A percentile compares a stretch with the other conserved stretches of the same genome.
phyloP scores from a whole-genome alignment of 2,329 filamentous ascomycete genomes.

The Bipolaris zeicola region DNA sequence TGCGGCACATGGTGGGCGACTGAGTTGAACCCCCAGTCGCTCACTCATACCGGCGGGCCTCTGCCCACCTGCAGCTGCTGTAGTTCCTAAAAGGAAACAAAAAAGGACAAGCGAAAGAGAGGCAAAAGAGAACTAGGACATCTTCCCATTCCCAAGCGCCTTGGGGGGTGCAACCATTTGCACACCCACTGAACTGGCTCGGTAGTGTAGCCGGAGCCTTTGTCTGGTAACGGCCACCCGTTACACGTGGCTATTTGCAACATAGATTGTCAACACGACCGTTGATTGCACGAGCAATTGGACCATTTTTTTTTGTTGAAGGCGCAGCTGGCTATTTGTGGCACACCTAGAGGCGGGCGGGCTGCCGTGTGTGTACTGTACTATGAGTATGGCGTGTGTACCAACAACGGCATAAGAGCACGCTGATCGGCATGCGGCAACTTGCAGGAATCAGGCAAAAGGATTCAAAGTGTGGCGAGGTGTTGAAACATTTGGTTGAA shows the following conservation, averaged over 20 bases:
- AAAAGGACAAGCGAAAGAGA: not conserved
- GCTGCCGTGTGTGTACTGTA: not conserved
- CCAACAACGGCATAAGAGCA: conserved; percentile 25
- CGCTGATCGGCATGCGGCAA: conserved; percentile 30
- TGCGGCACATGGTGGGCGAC: conserved; percentile 12
- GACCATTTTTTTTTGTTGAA: not conserved
- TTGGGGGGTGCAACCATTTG: conserved; percentile 9
- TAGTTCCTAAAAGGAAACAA: not conserved
- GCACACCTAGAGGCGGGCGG: not conserved
- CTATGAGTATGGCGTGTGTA: conserved; percentile 26
- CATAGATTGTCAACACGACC: conserved; percentile 14
- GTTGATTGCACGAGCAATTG: conserved; percentile 18
- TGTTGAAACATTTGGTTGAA: conserved; percentile 34
- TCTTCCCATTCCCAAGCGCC: conserved; percentile 5
- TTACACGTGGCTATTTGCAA: conserved; percentile 29
- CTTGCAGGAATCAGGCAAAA: conserved; percentile 23
- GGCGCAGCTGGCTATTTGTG: not conserved
- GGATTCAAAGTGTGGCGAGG: conserved; percentile 24
- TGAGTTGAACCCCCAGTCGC: conserved; percentile 2
- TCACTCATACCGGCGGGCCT: not conserved
- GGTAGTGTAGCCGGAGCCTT: conserved; percentile 30
- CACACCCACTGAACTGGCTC: conserved; percentile 30
- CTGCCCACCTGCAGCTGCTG: not conserved
- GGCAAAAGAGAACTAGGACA: not conserved
- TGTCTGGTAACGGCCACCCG: conserved; percentile 22